These are phyloP conservation scores for Endothia cerciana DNA, from an alignment of 2,329 filamentous ascomycete genomes.

Conservation along the genomic window DNA sequence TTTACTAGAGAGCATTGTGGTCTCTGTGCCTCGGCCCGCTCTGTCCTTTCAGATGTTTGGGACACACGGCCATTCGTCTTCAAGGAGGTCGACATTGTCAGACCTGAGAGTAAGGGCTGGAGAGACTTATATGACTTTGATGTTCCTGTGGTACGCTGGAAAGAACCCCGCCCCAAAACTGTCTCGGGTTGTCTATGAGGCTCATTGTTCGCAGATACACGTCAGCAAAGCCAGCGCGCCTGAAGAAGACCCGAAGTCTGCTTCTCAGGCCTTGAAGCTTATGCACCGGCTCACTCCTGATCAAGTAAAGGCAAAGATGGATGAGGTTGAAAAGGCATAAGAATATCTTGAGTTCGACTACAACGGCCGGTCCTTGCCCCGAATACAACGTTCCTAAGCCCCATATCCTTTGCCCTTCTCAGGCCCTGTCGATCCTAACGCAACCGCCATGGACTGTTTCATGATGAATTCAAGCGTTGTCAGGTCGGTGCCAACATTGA, in stretches of 20 bases:
- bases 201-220: conserved; percentile 52
- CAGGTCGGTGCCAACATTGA: conserved; percentile 61
- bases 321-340: conserved; percentile 51
- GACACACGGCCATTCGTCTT: conserved; percentile 69
- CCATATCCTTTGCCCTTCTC: conserved; percentile 48
- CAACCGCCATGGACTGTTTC: conserved; percentile 50
- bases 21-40: conserved; percentile 70
- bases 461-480: conserved; percentile 53
- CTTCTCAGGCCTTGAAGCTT: conserved; percentile 66
- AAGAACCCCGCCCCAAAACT: neutral
- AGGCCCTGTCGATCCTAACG: conserved; percentile 45
- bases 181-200: neutral
- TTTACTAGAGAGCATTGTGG: conserved; percentile 75
- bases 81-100: conserved; percentile 71
- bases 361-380: neutral
- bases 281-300: conserved; percentile 77
- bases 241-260: conserved; percentile 57
- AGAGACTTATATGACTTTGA: conserved; percentile 79
- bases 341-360: conserved; percentile 6
- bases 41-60: conserved; percentile 70
- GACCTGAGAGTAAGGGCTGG: conserved; percentile 66
- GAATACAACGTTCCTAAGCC: conserved; percentile 29
- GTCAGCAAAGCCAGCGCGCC: conserved; percentile 60
- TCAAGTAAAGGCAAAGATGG: conserved; percentile 71
- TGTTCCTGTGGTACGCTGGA: conserved; percentile 70